Base-by-base conservation (phyloP, 768 basidiomycete species). In the Naganishia antarctica region DNA sequence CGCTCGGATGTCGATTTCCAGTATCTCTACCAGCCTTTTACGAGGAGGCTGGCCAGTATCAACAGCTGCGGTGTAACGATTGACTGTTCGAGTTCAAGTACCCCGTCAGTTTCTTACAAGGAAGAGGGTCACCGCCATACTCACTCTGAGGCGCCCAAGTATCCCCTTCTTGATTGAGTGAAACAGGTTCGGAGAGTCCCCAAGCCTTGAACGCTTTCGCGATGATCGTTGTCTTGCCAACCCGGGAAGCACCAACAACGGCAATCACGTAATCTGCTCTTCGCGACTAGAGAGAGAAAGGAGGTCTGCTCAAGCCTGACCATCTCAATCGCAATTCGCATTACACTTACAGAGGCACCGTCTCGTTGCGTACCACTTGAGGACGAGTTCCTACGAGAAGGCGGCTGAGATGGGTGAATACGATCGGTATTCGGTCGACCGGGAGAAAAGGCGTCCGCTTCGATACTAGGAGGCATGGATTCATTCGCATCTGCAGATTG, bases 141-240 rank as follows among this genome's bases (percentile, higher is more conserved):
- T 41, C 32, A 40, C 53, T 57, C 16, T 37, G 53, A 15, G 53
- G 37, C 37, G 37, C 6, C 18, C 7, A 1, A n/a, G 2, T 15
- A 9, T 51, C 15, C n/a, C 37, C 43, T 6, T 60, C 61, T n/a
- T 6, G n/a, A 21, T 49, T 26, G 0, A n/a, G 18, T 18, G 50
- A 13, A 23, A 47, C 26, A 15, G 43, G 31, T 41, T 67, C 66
- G 2, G 66, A 68, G 25, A 71, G 57, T 16, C 71, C 71, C 74
- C 84, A 86, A 2, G 82, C 80, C 67, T 84, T 85, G 61, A 91
- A 80, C 12, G 90, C 91, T 73, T 86, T 87, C 37, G 81, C 80
- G 67, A 96, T 88, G 53, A 90, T 82, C 2, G 85, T 84, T 1
- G 89, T 87, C 78, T 97, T 97, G 66, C 93, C 94, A 65, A 88